A percentile compares a stretch with the other conserved stretches of the same genome.
Evolutionary conservation across 2,329 filamentous ascomycete species (phyloP).

Genomic region (Boeremia exigua): DNA sequence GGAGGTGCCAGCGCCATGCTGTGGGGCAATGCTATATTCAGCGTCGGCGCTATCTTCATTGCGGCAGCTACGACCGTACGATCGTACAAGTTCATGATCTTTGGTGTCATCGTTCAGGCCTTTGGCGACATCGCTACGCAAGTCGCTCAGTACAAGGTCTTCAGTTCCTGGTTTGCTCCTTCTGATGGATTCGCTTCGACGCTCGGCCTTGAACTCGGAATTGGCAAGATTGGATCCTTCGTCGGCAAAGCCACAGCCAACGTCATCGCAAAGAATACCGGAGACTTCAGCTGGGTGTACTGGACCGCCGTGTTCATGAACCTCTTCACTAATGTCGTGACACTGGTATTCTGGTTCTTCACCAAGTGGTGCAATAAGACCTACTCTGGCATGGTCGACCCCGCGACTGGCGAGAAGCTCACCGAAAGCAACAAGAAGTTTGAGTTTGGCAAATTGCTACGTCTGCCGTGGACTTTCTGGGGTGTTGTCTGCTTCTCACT

Average conservation of each 20-base stretch:
- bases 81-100: slow-evolving; percentile 67
- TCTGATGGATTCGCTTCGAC: slow-evolving; percentile 68
- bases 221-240: slow-evolving; percentile 67
- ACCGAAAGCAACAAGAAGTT: slow-evolving; percentile 66
- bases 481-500: slow-evolving; percentile 60
- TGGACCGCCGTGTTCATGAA: slow-evolving; percentile 70
- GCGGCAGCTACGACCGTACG: slow-evolving; percentile 63
- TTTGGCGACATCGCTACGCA: slow-evolving; percentile 70
- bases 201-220: slow-evolving; percentile 64
- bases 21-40: slow-evolving; percentile 67
- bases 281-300: slow-evolving; percentile 67
- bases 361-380: slow-evolving; percentile 58
- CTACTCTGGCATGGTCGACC: slow-evolving; percentile 58
- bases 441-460: slow-evolving; percentile 61
- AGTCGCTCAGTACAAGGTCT: slow-evolving; percentile 69
- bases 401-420: slow-evolving; percentile 64
- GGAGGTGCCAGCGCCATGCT: slow-evolving; percentile 65
- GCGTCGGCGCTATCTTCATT: slow-evolving; percentile 63
- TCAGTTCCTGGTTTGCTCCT: slow-evolving; percentile 69
- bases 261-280: slow-evolving; percentile 63
- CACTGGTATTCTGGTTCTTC: slow-evolving; percentile 62
- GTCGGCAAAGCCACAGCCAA: slow-evolving; percentile 67
- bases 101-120: slow-evolving; percentile 61
- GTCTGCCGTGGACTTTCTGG: slow-evolving; percentile 68
- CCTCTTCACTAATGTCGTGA: slow-evolving; percentile 65